Conservation (phyloP, 2,329 filamentous ascomycete genomes). For the Emericellopsis cladophorae region DNA sequence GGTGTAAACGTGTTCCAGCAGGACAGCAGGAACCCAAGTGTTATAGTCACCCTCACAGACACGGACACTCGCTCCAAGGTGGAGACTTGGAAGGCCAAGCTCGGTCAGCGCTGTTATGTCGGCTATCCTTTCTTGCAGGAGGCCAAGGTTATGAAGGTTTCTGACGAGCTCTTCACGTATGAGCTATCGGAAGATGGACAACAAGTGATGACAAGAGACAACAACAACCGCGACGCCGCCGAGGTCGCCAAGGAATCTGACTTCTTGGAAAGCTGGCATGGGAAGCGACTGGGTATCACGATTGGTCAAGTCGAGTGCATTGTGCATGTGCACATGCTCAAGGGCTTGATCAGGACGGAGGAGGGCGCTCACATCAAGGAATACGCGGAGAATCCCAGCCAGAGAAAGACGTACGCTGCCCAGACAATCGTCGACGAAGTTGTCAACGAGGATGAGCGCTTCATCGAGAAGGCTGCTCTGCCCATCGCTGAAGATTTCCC, state of each 20-base stretch:
- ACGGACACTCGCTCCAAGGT: constrained; percentile 59
- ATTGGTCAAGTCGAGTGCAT: constrained; percentile 81
- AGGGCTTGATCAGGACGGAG: constrained; percentile 80
- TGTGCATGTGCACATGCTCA: constrained; percentile 87
- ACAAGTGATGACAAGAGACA: constrained; percentile 55
- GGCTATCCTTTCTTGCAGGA: constrained; percentile 95
- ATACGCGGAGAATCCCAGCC: constrained; percentile 72
- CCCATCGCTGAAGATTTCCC: constrained; percentile 91
- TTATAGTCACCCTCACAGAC: constrained; percentile 75
- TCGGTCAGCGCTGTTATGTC: constrained; percentile 79
- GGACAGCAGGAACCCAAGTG: constrained; percentile 92
- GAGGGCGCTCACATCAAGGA: constrained; percentile 87
- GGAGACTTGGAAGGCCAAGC: constrained; percentile 61
- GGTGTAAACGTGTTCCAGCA: constrained; percentile 92
- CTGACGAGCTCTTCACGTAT: constrained; percentile 90
- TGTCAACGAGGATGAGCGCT: constrained; percentile 80
- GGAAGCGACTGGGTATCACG: constrained; percentile 78
- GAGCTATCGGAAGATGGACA: constrained; percentile 52
- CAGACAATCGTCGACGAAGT: constrained; percentile 87
- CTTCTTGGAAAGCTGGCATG: constrained; percentile 76
- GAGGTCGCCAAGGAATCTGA: constrained; percentile 77
- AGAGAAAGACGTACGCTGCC: constrained; percentile 82
- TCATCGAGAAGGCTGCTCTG: constrained; percentile 78
- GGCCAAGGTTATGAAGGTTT: constrained; percentile 77
- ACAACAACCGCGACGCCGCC: constrained; percentile 63